Percentiles rank a stretch among this genome's conserved stretches.
Evolutionary conservation across 2,329 filamentous ascomycete species (phyloP).

Genomic region (Ascochyta fabae): DNA sequence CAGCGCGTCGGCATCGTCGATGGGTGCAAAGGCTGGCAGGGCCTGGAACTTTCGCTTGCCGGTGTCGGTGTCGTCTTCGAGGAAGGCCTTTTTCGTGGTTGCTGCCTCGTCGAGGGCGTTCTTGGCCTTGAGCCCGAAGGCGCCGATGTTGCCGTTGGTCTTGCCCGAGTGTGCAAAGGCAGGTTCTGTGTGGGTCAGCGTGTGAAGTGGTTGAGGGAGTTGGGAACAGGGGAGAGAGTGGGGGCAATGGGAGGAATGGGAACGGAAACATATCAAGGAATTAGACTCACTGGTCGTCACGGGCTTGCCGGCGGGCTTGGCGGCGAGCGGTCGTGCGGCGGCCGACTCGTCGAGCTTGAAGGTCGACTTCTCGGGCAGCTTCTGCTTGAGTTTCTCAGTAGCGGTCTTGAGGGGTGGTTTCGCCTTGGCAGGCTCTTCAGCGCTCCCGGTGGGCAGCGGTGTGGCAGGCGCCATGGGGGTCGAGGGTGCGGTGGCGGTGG

Average conservation of each 20-base stretch:
- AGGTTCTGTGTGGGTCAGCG: slow-evolving; percentile 6
- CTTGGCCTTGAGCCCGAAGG: slow-evolving; percentile 76
- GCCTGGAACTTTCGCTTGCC: slow-evolving; percentile 85
- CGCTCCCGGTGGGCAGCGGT: slow-evolving; percentile 26
- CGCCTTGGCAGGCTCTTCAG: slow-evolving; percentile 65
- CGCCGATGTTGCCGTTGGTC: slow-evolving; percentile 75
- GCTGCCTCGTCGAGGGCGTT: slow-evolving; percentile 70
- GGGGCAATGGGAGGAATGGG: too few relatives aligned
- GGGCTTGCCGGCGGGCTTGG: slow-evolving; percentile 37
- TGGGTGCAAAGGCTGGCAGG: slow-evolving; percentile 73
- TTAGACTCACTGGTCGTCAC: slow-evolving; percentile 18
- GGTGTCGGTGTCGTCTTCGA: slow-evolving; percentile 87
- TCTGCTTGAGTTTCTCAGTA: slow-evolving; percentile 74
- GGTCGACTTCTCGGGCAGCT: slow-evolving; percentile 49
- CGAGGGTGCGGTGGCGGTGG: slow-evolving; percentile 72
- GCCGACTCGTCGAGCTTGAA: slow-evolving; percentile 47
- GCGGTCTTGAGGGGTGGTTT: slow-evolving; percentile 90
- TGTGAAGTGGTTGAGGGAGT: too few relatives aligned
- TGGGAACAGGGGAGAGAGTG: too few relatives aligned
- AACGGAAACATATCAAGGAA: too few relatives aligned
- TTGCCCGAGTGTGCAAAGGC: slow-evolving; percentile 64
- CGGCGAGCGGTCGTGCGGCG: slow-evolving; percentile 36
- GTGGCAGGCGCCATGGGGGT: slow-evolving; percentile 54
- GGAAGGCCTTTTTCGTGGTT: slow-evolving; percentile 76
- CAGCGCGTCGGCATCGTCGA: slow-evolving; percentile 53